Conservation (phyloP, 2,329 filamentous ascomycete species). For the Colletotrichum lindemuthianum region DNA sequence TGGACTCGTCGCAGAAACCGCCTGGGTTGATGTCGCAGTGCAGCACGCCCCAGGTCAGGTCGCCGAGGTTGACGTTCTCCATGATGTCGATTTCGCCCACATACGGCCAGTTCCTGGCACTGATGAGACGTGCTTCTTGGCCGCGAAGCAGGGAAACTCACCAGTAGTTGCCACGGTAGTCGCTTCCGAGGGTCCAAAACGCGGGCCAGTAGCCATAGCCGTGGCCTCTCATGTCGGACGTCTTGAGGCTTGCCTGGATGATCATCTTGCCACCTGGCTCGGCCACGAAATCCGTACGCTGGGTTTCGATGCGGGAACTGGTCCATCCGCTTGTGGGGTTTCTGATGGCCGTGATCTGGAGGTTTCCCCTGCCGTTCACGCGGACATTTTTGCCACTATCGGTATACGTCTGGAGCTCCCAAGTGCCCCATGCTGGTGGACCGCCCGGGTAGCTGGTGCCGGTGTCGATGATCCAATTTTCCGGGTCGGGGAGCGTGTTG, state of each 20-base stretch:
- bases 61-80: conserved; percentile 52
- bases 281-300: conserved; percentile 46
- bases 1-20: conserved; percentile 53
- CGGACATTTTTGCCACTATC: neutral
- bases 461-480: neutral
- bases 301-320: conserved; percentile 54
- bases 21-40: conserved; percentile 53
- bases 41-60: conserved; percentile 46
- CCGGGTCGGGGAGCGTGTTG: neutral
- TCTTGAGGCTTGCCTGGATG: conserved; percentile 49
- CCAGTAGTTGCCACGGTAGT: conserved; percentile 48
- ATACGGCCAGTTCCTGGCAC: conserved; percentile 50
- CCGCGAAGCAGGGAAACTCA: accelerated
- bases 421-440: neutral
- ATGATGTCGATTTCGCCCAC: conserved; percentile 57
- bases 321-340: conserved; percentile 47
- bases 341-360: conserved; percentile 52
- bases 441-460: neutral
- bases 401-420: neutral
- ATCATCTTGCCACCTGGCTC: conserved; percentile 46
- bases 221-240: conserved; percentile 39
- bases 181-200: conserved; percentile 55
- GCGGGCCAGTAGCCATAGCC: conserved; percentile 55
- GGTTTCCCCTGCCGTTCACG: neutral
- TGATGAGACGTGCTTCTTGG: neutral